Evolutionary conservation across 2,329 filamentous ascomycete species (phyloP).

Genomic region (Stenocarpella maydis): DNA sequence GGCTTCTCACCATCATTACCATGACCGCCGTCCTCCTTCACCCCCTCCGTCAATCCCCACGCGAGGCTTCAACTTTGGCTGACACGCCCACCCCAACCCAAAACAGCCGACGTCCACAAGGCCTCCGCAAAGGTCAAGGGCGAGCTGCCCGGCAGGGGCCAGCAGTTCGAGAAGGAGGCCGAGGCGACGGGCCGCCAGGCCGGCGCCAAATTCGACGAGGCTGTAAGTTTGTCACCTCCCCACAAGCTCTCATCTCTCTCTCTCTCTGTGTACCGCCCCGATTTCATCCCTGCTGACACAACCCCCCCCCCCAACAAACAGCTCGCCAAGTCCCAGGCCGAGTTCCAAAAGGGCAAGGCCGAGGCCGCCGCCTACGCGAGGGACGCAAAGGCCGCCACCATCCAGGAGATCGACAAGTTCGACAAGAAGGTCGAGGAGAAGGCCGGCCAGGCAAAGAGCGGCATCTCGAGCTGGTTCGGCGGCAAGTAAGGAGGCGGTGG

Average conservation of each 20-base stretch:
- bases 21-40: neutral
- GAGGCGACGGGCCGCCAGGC: conserved; percentile 68
- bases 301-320: conserved; percentile 55
- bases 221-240: conserved; percentile 59
- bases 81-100: conserved; percentile 18
- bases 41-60: neutral
- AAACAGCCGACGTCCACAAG: conserved; percentile 77
- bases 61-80: conserved; percentile 28
- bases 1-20: too few species aligned
- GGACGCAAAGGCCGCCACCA: conserved; percentile 68
- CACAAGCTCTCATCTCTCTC: neutral
- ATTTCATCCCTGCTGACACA: conserved; percentile 37
- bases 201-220: conserved; percentile 72
- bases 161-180: conserved; percentile 70
- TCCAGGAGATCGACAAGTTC: conserved; percentile 81
- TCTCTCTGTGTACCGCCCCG: neutral
- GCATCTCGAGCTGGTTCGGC: conserved; percentile 87
- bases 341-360: conserved; percentile 68
- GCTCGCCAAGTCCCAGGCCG: conserved; percentile 69
- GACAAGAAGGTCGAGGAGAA: conserved; percentile 83
- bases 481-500: conserved; percentile 52
- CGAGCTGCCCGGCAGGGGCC: conserved; percentile 68
- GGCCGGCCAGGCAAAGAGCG: conserved; percentile 83
- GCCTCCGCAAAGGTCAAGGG: conserved; percentile 72
- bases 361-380: conserved; percentile 67